Evolutionary conservation across 371 early-diverging fungal species (phyloP), one percentile per base, ranked within the genome.

Genomic region (Blakeslea trispora): DNA sequence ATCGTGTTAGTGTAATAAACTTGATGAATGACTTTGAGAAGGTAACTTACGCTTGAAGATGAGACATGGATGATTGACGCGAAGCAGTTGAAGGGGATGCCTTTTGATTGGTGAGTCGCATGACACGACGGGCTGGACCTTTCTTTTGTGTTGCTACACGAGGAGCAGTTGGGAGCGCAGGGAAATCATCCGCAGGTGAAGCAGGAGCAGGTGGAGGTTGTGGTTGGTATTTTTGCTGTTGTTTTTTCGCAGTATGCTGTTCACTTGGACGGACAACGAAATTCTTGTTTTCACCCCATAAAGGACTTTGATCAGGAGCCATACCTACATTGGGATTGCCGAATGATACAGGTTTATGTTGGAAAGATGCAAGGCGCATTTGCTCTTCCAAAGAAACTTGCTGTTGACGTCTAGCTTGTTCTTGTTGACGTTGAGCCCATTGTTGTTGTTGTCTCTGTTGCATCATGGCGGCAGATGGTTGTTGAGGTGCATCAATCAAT

Each of bases 201-300:
- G 24, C 40, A 0, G 19, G 54, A 23, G 39, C 24, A 22, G 59
- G 51, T 6, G 45, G 6, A 50, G 1, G 35, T 28, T 28, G 28
- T 28, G 3, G 28, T 28, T 28, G 5, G 28, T 5, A 28, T 28
- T 28, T 28, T 28, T 28, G 28, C 28, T 28, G 45, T n/a, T 23
- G 45, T 8, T 42, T 45, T 39, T 41, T 53, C 2, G 47, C 15
- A 15, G 46, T 11, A 7, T 55, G 17, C 35, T 58, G 41, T 11
- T 31, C 31, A 34, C 55, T 51, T 18, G 54, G 28, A 48, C 32
- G 23, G 5, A 41, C 19, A 2, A 59, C 59, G 50, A 58, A 71
- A 1, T 21, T 46, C n/a, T 67, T 63, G 35, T 71, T 68, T 48
- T 71, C 75, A n/a, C 75, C 75, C 71, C 72, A 75, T 5, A 71